phyloP scores from a whole-genome alignment of 2,329 filamentous ascomycete genomes.

The Penicillium concentricum region DNA sequence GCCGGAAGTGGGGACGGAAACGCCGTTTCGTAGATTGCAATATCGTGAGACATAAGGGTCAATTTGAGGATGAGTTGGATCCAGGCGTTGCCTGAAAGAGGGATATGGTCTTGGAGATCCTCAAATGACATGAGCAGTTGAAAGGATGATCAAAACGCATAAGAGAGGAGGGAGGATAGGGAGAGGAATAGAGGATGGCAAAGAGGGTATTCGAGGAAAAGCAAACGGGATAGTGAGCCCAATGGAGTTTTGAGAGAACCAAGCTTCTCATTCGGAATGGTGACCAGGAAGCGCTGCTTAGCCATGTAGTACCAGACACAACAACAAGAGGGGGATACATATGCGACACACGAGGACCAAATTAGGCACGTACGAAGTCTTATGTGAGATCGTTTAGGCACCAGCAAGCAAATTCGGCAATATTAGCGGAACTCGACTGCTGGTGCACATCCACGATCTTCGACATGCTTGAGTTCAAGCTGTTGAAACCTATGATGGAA shows the following conservation, averaged over 20 bases:
- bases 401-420: conserved; percentile 14
- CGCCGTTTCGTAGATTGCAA: conserved; percentile 23
- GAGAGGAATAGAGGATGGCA: background rate
- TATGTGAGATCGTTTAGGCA: conserved; percentile 2
- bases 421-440: conserved; percentile 83
- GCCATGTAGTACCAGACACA: background rate
- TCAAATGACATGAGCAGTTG: background rate
- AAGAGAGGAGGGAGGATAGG: background rate
- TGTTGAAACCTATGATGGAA: conserved; percentile 72
- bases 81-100: conserved; percentile 8
- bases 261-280: background rate
- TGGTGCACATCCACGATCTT: conserved; percentile 77
- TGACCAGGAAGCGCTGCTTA: conserved; percentile 12
- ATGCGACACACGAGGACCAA: background rate
- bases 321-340: background rate
- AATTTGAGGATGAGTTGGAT: conserved; percentile 15
- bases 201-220: conserved; percentile 1
- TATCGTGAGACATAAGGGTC: conserved; percentile 28
- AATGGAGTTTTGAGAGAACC: background rate
- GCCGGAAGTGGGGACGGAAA: conserved; percentile 14
- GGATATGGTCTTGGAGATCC: background rate
- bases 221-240: background rate
- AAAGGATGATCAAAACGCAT: background rate
- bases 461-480: conserved; percentile 83
- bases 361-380: background rate